These are phyloP conservation scores for Tylopilus sp. DNA, from an alignment of 1,284 basidiomycete genomes.

Conservation along the genomic window DNA sequence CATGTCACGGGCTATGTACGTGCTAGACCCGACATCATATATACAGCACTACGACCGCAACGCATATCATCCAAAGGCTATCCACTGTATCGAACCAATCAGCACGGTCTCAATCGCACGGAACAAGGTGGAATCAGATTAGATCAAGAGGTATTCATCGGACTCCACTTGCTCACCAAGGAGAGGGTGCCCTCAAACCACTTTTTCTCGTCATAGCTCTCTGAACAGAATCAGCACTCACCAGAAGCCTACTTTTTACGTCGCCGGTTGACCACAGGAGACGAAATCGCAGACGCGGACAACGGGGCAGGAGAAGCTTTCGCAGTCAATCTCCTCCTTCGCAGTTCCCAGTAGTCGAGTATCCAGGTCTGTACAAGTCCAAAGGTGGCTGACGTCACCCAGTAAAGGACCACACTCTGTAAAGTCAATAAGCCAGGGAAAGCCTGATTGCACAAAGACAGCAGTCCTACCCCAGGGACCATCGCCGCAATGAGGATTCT, in stretches of 20 bases:
- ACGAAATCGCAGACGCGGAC: not conserved
- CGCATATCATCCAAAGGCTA: too few relatives aligned
- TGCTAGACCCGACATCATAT: not conserved
- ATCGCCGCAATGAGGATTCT: conserved; percentile 76
- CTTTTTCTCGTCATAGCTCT: conserved; percentile 61
- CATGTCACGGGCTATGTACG: conserved; percentile 32
- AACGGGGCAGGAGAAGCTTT: conserved; percentile 1
- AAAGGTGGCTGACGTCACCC: conserved; percentile 79
- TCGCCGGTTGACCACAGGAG: not conserved
- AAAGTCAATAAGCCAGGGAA: conserved; percentile 8
- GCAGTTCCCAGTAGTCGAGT: conserved; percentile 62
- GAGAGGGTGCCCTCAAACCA: conserved; percentile 62
- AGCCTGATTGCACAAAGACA: not conserved
- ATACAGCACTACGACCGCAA: too few relatives aligned
- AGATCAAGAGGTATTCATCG: conserved; percentile 77
- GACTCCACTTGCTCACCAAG: conserved; percentile 38
- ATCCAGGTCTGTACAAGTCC: conserved; percentile 76
- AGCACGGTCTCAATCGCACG: conserved; percentile 1
- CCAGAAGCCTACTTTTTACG: conserved; percentile 16
- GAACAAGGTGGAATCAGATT: conserved; percentile 61
- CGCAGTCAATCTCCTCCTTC: conserved; percentile 34
- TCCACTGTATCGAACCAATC: conserved; percentile 3
- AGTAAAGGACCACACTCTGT: conserved; percentile 77
- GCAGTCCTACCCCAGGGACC: conserved; percentile 67
- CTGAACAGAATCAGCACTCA: conserved; percentile 22